Conservation (phyloP, 352 stramenopile genomes). For the Pythium volutum region DNA sequence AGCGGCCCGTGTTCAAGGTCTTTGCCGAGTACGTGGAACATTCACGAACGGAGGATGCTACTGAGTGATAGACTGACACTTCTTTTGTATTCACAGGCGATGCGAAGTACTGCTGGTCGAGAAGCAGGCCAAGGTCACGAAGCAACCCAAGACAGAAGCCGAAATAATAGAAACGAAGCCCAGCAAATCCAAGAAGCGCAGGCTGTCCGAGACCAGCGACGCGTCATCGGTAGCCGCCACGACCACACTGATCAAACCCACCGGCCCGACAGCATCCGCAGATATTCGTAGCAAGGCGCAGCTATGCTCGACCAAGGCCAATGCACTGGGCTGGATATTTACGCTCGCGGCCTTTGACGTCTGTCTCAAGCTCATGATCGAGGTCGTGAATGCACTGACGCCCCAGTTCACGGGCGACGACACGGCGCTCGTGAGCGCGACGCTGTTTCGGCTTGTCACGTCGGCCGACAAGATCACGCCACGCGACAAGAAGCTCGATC, state of each 20-base stretch:
- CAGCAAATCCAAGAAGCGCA: slow-evolving; percentile 21
- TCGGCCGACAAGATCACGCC: slow-evolving; percentile 39
- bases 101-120: neutral
- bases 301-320: slow-evolving; percentile 9
- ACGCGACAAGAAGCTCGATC: slow-evolving; percentile 35
- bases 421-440: slow-evolving; percentile 27
- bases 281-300: slow-evolving; percentile 15
- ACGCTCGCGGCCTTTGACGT: slow-evolving; percentile 18
- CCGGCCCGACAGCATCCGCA: neutral
- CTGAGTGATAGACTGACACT: neutral
- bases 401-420: slow-evolving; percentile 34
- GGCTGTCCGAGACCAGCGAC: slow-evolving; percentile 8
- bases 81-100: neutral
- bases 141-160: neutral
- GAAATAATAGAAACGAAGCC: neutral
- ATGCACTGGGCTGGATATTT: slow-evolving; percentile 8
- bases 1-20: slow-evolving; percentile 5
- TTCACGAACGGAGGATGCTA: neutral
- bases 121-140: neutral
- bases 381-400: slow-evolving; percentile 45
- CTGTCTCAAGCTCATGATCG: slow-evolving; percentile 40
- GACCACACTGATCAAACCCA: neutral
- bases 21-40: slow-evolving; percentile 19
- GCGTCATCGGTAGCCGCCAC: neutral
- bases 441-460: slow-evolving; percentile 43